Evolutionary conservation across 2,329 filamentous ascomycete genomes (phyloP).

Genomic region (Bipolaris gigantea): DNA sequence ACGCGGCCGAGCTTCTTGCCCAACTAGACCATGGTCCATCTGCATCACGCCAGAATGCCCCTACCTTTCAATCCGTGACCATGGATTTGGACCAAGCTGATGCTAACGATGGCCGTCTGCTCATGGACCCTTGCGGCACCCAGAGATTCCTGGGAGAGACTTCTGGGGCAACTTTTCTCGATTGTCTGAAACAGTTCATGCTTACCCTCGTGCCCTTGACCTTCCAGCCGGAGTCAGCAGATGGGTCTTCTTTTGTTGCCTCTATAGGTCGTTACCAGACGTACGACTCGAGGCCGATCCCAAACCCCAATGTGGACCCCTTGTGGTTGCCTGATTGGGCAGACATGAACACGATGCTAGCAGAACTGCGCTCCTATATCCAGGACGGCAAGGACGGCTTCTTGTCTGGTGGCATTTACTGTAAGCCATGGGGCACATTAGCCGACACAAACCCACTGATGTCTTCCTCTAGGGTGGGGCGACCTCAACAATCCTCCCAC

Average conservation of each 20-base stretch:
- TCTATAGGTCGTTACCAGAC: slow-evolving; percentile 33
- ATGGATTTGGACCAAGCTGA: slow-evolving; percentile 9
- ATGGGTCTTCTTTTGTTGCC: slow-evolving; percentile 25
- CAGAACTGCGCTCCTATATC: slow-evolving; percentile 25
- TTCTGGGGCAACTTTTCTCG: slow-evolving; percentile 32
- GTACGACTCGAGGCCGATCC: slow-evolving; percentile 32
- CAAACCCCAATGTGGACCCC: slow-evolving; percentile 29
- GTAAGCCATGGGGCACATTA: slow-evolving; percentile 6
- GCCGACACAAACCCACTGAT: neutral
- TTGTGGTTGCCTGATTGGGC: slow-evolving; percentile 27
- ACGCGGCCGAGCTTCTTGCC: slow-evolving; percentile 18
- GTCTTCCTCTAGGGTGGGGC: slow-evolving; percentile 22
- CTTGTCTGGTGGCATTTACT: slow-evolving; percentile 28
- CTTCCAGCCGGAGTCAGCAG: slow-evolving; percentile 16
- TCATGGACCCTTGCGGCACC: slow-evolving; percentile 23
- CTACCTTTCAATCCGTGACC: slow-evolving; percentile 11
- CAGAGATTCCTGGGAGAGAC: slow-evolving; percentile 29
- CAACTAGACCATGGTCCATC: slow-evolving; percentile 14
- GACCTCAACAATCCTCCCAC: slow-evolving; percentile 22
- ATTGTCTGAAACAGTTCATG: slow-evolving; percentile 33
- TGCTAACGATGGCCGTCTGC: slow-evolving; percentile 21
- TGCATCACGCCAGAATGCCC: slow-evolving; percentile 8
- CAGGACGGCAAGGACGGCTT: slow-evolving; percentile 31
- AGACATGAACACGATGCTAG: slow-evolving; percentile 28
- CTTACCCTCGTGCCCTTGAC: slow-evolving; percentile 24